Base-by-base conservation (phyloP, 345 rosid species). In the Corchorus capsularis region DNA sequence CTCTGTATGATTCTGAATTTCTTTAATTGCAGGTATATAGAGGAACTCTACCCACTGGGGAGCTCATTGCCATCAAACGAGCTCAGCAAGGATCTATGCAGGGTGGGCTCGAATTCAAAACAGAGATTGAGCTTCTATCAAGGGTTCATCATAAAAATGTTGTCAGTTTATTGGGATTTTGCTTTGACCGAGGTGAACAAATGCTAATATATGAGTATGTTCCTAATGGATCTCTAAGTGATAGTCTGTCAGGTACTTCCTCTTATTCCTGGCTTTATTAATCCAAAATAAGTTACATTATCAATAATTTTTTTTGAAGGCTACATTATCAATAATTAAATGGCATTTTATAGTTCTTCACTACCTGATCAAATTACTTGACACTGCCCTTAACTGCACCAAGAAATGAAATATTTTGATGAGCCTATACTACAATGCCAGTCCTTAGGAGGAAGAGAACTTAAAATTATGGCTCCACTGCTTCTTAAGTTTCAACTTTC, bases 71-170 rank as follows among this genome's bases (percentile, higher is more conserved):
- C 50, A 87, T 91, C 68, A 94, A 91, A 85, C 85, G 96, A 80
- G 96, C 98, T 75, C 88, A 90, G 69, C 90, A 85, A 75, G 98
- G 92, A 75, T 92, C 98, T 19, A 65, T 85, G 86, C 97, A 94
- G 82, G 97, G 98, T n/a, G 90, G 88, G 13, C 61, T 79, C 5
- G 97, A 92, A 83, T 91, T 94, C 82, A 94, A 94, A 81, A 94
- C 87, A 60, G 97, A 92, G 88, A 90, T 90, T 34, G 98, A 94
- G 81, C 96, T 92, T 73, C 90, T 94, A 16, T 92, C 98, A 35
- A 87, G 97, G 71, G 96, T 94, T 79, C 96, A 91, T 75, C 98
- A 92, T 77, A 92, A 87, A 82, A 91, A 92, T 81, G 90, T 92
- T 59, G 94, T 91, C 12, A 75, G 85, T 72, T 90, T 94, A 4